Evolutionary conservation across 2,329 filamentous ascomycete genomes (phyloP).

Genomic region (Akanthomyces dipterigenus): DNA sequence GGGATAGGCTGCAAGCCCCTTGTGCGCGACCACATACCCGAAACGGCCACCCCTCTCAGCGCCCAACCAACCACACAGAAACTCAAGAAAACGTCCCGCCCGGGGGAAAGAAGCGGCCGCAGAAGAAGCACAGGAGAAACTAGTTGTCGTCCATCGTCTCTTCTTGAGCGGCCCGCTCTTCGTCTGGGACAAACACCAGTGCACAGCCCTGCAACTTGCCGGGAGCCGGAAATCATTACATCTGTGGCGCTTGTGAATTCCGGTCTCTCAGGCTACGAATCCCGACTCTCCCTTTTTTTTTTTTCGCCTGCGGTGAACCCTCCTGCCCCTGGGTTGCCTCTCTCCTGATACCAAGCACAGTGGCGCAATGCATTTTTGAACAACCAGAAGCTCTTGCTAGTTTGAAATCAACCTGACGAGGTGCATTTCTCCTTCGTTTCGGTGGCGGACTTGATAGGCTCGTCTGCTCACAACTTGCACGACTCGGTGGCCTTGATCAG

Average conservation of each 20-base stretch:
- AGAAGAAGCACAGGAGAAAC: neutral
- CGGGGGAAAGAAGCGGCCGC: neutral
- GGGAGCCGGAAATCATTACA: neutral
- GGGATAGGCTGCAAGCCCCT: neutral
- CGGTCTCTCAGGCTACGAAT: neutral
- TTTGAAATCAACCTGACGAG: neutral
- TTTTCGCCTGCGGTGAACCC: neutral
- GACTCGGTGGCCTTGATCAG: neutral
- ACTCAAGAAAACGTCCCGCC: neutral
- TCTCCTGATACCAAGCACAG: neutral
- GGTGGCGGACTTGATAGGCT: neutral
- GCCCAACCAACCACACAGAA: neutral
- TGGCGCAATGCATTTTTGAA: neutral
- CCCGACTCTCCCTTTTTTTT: neutral
- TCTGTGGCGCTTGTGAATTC: slow-evolving; percentile 1
- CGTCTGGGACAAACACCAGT: neutral
- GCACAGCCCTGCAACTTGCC: slow-evolving; percentile 4
- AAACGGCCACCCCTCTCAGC: neutral
- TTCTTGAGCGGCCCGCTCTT: neutral
- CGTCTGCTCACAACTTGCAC: neutral
- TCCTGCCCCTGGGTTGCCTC: neutral
- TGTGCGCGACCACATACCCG: neutral
- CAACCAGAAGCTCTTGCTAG: neutral
- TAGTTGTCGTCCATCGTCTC: neutral
- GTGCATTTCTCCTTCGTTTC: neutral